A percentile compares a stretch with the other conserved stretches of the same genome.
Evolutionary conservation across 1,284 basidiomycete genomes (phyloP).

Genomic region (Paramarasmius palmivorus): DNA sequence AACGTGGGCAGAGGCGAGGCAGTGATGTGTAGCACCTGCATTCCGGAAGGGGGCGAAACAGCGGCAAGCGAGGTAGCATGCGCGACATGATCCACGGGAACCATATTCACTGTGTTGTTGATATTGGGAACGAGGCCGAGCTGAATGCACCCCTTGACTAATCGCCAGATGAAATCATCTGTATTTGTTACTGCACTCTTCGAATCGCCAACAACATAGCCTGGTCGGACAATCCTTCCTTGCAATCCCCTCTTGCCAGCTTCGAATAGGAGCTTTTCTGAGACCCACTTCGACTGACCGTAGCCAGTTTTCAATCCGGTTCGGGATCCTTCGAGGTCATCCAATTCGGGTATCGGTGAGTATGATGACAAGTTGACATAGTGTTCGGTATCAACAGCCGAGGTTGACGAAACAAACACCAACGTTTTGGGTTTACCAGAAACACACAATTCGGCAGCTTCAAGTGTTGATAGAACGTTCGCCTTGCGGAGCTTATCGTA

Average conservation of each 20-base stretch:
- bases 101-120: conserved; percentile 98
- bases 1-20: conserved; percentile 88
- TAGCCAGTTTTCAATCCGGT: conserved; percentile 86
- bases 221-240: conserved; percentile 91
- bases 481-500: conserved; percentile 92
- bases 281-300: conserved; percentile 98
- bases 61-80: conserved; percentile 78
- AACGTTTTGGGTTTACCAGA: conserved; percentile 78
- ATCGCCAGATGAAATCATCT: conserved; percentile 98
- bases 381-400: conserved; percentile 88
- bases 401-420: conserved; percentile 94
- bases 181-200: conserved; percentile 93
- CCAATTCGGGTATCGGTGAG: conserved; percentile 76
- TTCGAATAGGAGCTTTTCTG: conserved; percentile 92
- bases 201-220: conserved; percentile 96
- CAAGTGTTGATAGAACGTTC: conserved; percentile 90
- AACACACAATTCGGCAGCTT: conserved; percentile 80
- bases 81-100: conserved; percentile 97
- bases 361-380: conserved; percentile 89
- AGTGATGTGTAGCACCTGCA: conserved; percentile 80
- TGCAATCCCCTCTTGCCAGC: conserved; percentile 84
- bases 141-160: conserved; percentile 97
- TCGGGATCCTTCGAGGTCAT: conserved; percentile 89
- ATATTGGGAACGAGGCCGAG: conserved; percentile 96
- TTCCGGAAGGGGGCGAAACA: conserved; percentile 48